These are phyloP conservation scores for Graphium sp. DNA, from an alignment of 2,329 filamentous ascomycete genomes.

Conservation along the genomic window DNA sequence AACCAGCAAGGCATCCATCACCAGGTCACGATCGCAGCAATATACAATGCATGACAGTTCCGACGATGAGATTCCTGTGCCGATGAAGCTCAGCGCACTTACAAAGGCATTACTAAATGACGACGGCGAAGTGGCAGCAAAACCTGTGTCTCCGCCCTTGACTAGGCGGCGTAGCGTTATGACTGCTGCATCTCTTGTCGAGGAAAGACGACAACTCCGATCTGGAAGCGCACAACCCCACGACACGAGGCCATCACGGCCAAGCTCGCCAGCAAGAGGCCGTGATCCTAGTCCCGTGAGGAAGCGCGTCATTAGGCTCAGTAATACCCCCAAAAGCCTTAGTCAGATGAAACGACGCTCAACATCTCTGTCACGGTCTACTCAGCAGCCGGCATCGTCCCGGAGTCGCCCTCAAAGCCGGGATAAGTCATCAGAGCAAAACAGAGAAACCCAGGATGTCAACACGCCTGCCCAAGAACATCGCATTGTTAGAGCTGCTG, in stretches of 20 bases:
- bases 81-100: constrained; percentile 84
- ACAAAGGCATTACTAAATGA: constrained; percentile 71
- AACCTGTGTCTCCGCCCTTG: constrained; percentile 24
- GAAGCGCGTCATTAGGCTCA: constrained; percentile 40
- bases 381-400: constrained; percentile 11
- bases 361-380: constrained; percentile 26
- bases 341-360: constrained; percentile 28
- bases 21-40: constrained; percentile 21
- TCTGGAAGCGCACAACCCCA: constrained; percentile 27
- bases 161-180: constrained; percentile 33
- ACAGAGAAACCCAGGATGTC: constrained; percentile 16
- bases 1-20: constrained; percentile 5
- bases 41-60: constrained; percentile 65
- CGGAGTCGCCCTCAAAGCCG: constrained; percentile 21
- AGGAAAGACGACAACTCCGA: constrained; percentile 26
- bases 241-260: constrained; percentile 19
- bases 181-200: constrained; percentile 16
- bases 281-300: constrained; percentile 33
- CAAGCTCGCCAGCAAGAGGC: constrained; percentile 25
- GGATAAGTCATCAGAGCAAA: constrained; percentile 23
- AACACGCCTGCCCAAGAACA: constrained; percentile 36
- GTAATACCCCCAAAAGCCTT: constrained; percentile 28
- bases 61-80: constrained; percentile 81
- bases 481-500: constrained; percentile 36
- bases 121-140: constrained; percentile 28